Evolutionary conservation across 306 rosid species (phyloP).

Genomic region (Vicia villosa): DNA sequence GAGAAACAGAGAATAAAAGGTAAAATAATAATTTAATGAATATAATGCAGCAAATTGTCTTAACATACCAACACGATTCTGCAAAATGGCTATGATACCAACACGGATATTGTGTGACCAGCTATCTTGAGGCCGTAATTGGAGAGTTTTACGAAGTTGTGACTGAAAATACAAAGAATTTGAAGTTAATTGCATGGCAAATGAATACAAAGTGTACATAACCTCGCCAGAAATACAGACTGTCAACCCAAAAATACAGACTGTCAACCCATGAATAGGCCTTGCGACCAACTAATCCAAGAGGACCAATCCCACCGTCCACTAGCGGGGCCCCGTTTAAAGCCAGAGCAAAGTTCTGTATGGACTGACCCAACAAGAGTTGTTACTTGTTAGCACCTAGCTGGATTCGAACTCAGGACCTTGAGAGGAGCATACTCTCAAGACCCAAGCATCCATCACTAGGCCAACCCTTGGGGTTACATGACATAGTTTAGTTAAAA

Average conservation of each 20-base stretch:
- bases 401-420: no score
- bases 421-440: no score
- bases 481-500: slow-evolving; percentile 7
- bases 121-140: slow-evolving; percentile 47
- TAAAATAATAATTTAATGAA: slow-evolving; percentile 9
- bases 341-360: no score
- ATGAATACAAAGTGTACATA: slow-evolving; percentile 23
- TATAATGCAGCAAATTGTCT: slow-evolving; percentile 31
- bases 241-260: slow-evolving; percentile 22
- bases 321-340: no score
- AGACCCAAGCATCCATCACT: no score
- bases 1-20: slow-evolving; percentile 20
- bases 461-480: no score
- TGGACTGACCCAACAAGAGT: no score
- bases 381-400: no score
- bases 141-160: slow-evolving; percentile 56
- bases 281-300: no score
- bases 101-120: slow-evolving; percentile 61
- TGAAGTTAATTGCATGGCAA: slow-evolving; percentile 32
- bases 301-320: no score
- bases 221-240: slow-evolving; percentile 17
- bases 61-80: slow-evolving; percentile 83
- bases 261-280: slow-evolving; percentile 19
- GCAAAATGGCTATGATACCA: slow-evolving; percentile 82
- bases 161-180: slow-evolving; percentile 48